Evolutionary conservation across 495 filamentous ascomycete genomes (phyloP), one percentile per base, ranked within the genome.

Genomic region (Aspergillus ellipticus): DNA sequence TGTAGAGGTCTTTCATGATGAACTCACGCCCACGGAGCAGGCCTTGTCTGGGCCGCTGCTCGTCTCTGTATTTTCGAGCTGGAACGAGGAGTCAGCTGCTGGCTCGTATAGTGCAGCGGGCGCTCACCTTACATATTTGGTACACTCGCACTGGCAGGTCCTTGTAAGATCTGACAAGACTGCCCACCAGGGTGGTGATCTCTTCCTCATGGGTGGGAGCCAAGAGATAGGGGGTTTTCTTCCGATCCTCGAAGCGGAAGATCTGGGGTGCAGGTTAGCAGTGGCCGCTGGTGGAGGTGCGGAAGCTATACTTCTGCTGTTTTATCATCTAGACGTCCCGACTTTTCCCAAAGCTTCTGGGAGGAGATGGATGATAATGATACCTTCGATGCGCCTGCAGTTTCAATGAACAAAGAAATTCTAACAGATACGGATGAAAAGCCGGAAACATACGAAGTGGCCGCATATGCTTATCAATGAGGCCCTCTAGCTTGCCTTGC

Each of bases 1-100:
- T 97, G 65, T 98, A 98, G 1, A 98, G 82, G 69, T 98, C 94
- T 72, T 98, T 98, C 94, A 98, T 98, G 52, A 90, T 71, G 62
- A 98, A 98, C 62, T 98, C 94, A 56, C 89, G 85, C 0, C 90
- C 88, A n/a, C 94, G 85, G 10, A 98, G 79, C 2, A 97, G 77
- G 11, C 94, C 95, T 60, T 96, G 88, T 33, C 94, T 79, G 6
- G 95, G 94, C 21, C 94, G 80, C 37, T 84, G 79, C 64, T 98
- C 94, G 74, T 98, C 93, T 47, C 94, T 84, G 64, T 96, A 98
- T 72, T 98, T 98, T 41, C 93, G 82, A 6, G 89, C 87, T 90
- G 43, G 29, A n/a, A 48, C 22, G 48, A 48, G 37, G 66, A 43
- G 64, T 54, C 16, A 47, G 21, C 1, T 22, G 45, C 15, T 51